phyloP scores from a whole-genome alignment of 495 filamentous ascomycete species.

The Penicillium pancosmium region DNA sequence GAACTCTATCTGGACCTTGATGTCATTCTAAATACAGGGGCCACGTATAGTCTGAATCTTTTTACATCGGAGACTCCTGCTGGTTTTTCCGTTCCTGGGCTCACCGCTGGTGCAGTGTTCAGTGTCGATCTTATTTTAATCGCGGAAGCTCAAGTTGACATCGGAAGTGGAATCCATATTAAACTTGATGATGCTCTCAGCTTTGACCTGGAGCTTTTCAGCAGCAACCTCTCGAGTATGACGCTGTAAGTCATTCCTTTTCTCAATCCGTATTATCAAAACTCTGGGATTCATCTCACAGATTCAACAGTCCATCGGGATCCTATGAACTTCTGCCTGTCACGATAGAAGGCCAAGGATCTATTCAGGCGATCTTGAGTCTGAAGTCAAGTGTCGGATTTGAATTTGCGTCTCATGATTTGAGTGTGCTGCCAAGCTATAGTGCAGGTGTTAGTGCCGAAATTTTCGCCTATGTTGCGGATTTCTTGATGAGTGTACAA shows the following conservation, averaged over 20 bases:
- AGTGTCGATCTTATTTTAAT: conserved; percentile 52
- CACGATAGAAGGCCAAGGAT: conserved; percentile 41
- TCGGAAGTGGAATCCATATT: conserved; percentile 55
- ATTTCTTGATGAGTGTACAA: conserved; percentile 55
- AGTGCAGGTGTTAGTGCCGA: conserved; percentile 49
- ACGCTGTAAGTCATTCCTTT: conserved; percentile 38
- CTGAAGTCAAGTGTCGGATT: conserved; percentile 36
- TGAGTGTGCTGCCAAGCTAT: conserved; percentile 17
- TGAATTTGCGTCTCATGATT: conserved; percentile 23
- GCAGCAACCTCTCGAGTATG: conserved; percentile 45
- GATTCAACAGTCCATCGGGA: conserved; percentile 44
- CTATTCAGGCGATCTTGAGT: conserved; percentile 44
- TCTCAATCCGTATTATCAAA: background rate
- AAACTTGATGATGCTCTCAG: conserved; percentile 49
- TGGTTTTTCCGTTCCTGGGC: conserved; percentile 41
- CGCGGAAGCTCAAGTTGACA: conserved; percentile 47
- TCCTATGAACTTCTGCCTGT: conserved; percentile 61
- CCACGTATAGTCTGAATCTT: conserved; percentile 52
- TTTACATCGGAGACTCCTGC: conserved; percentile 46
- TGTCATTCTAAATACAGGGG: conserved; percentile 40
- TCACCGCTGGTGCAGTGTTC: conserved; percentile 45
- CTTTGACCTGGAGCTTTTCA: conserved; percentile 47
- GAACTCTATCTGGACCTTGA: conserved; percentile 56
- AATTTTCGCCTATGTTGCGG: conserved; percentile 53
- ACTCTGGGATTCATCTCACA: background rate